Conservation (phyloP, 345 rosid species). For the Euphorbia tirucalli region DNA sequence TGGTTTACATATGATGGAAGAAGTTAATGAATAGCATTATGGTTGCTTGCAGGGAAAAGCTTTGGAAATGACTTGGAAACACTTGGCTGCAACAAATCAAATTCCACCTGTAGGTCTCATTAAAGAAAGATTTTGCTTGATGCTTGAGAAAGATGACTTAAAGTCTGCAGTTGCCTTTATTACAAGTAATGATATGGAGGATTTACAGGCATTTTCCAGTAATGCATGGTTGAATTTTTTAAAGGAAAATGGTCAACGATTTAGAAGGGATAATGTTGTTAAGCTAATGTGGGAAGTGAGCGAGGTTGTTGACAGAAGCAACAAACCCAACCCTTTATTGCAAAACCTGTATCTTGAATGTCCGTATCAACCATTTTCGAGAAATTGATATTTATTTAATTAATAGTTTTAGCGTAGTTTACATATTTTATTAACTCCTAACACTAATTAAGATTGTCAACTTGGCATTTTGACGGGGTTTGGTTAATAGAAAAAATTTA, state of each 20-base stretch:
- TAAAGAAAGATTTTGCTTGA: constrained; percentile 63
- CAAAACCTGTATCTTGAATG: too few species aligned
- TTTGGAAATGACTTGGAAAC: constrained; percentile 76
- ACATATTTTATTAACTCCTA: too few species aligned
- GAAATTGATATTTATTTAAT: too few species aligned
- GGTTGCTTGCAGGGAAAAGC: constrained; percentile 44
- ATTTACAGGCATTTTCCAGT: constrained; percentile 43
- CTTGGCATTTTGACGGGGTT: too few species aligned
- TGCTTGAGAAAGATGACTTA: constrained; percentile 56
- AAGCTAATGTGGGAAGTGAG: constrained; percentile 40
- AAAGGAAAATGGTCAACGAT: constrained; percentile 36
- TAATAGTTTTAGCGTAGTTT: too few species aligned
- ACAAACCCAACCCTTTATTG: constrained; percentile 31
- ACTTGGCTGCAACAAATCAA: constrained; percentile 42
- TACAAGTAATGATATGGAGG: constrained; percentile 22
- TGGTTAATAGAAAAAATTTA: too few species aligned
- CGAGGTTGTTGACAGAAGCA: constrained; percentile 26
- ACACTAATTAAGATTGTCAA: too few species aligned
- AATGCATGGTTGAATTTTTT: constrained; percentile 53
- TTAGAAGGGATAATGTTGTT: constrained; percentile 43
- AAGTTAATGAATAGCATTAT: too few species aligned
- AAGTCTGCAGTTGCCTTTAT: constrained; percentile 51
- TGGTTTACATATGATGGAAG: too few species aligned
- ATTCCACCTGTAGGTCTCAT: constrained; percentile 53
- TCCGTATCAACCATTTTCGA: too few species aligned